Conservation (phyloP, 805 yeast genomes). For the Teunomyces funiuensis region DNA sequence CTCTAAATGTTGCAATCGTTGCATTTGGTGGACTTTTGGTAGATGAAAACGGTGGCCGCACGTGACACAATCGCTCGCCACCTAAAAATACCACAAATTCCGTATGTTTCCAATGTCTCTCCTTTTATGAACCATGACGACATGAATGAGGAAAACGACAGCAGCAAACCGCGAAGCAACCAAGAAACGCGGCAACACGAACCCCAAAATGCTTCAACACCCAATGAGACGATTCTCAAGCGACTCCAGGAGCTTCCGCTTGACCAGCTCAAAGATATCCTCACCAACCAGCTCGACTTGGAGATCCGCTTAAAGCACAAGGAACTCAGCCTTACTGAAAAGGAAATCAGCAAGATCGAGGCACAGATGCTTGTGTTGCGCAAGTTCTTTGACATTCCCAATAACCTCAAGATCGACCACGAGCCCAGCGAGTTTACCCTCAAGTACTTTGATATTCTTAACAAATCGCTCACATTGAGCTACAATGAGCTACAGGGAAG, state of each 20-base stretch:
- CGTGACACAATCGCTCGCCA: too few species aligned
- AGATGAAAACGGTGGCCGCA: too few species aligned
- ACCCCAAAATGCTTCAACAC: not conserved
- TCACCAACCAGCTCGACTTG: constrained; percentile 52
- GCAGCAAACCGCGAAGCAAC: not conserved
- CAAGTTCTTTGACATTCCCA: constrained; percentile 43
- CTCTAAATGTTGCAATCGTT: too few species aligned
- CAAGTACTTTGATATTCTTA: constrained; percentile 40
- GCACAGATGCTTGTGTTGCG: constrained; percentile 55
- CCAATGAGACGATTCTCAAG: constrained; percentile 3
- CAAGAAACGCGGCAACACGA: not conserved
- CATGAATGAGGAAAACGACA: not conserved
- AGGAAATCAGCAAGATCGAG: constrained; percentile 57
- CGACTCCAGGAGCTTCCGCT: constrained; percentile 11
- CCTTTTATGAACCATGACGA: not conserved
- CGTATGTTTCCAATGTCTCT: too few species aligned
- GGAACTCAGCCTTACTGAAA: constrained; percentile 50
- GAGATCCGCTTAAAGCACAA: constrained; percentile 61
- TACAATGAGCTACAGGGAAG: constrained; percentile 25
- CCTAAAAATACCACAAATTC: too few species aligned
- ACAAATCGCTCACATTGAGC: constrained; percentile 32
- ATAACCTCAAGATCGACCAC: constrained; percentile 36
- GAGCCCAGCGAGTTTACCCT: constrained; percentile 48
- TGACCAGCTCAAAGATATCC: constrained; percentile 33
- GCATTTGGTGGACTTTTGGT: too few species aligned